Base-by-base conservation (phyloP, 352 stramenopile species). In the Phytophthora boehmeriae region DNA sequence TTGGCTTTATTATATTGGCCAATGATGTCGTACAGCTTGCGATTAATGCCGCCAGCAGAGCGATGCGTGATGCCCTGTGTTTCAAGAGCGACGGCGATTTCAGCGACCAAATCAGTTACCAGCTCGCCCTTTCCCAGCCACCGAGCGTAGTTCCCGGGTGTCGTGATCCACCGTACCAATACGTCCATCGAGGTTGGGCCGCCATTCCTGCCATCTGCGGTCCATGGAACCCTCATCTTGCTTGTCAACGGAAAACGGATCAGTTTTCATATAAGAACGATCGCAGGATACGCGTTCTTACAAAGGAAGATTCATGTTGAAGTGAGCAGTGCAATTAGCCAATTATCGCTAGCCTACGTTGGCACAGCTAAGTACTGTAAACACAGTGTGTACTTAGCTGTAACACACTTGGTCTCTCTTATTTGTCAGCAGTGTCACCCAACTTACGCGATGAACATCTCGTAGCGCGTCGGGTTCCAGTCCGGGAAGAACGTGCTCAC, bases 391-490 rank as follows among this genome's bases (percentile, higher is more conserved):
- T 38, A 38, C 8, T 8, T 38, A 38, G 32, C 13, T 38, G 32
- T 13, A 38, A 38, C 13, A 38, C n/a, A n/a, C n/a, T n/a, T n/a
- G n/a, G n/a, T n/a, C n/a, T n/a, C n/a, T n/a, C n/a, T n/a, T n/a
- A n/a, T n/a, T n/a, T n/a, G n/a, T n/a, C n/a, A n/a, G n/a, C n/a
- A n/a, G n/a, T n/a, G n/a, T n/a, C n/a, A n/a, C n/a, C 32, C 34
- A 2, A 41, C 39, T 59, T 55, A 69, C 38, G n/a, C 19, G 17
- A 67, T 50, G 45, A 71, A 70, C 0, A 20, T 22, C 45, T 67
- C 66, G 50, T 68, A 75, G n/a, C 54, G 44, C 17, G 52, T 54
- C 2, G 58, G 68, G 38, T 66, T 66, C 63, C 63, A 69, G 36
- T 62, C 34, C 9, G 68, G 63, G 43, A 59, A 73, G 30, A 64